Base-by-base conservation (phyloP, 495 filamentous ascomycete genomes). In the Neurospora sublineolata region DNA sequence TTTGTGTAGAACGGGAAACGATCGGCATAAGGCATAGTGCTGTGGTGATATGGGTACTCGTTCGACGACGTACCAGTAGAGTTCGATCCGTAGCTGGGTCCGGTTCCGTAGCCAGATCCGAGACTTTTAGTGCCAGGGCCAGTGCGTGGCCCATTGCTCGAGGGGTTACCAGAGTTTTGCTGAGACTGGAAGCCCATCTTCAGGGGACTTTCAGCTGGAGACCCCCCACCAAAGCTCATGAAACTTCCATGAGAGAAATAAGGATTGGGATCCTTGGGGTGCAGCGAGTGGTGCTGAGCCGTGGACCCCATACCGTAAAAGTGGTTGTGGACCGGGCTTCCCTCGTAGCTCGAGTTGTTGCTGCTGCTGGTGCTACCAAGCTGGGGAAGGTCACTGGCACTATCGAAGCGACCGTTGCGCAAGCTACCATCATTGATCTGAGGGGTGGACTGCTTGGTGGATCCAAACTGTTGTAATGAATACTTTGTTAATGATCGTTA, bases 371-470 rank as follows among this genome's bases (percentile, higher is more conserved):
- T 75, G 60, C 74, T 73, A 9, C 27, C 52, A 10, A 64, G 52
- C 37, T 77, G 76, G 36, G 76, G 70, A 42, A 33, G 38, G 18
- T 81, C 80, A 38, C 80, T 79, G 9, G 74, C 68, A 11, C 80
- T 80, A 70, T 84, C 82, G 40, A 75, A 79, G 60, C 76, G 79
- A 40, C 76, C 76, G 33, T 37, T 74, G 10, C 69, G 74, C 38
- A 80, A 52, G 37, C 78, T 72, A 44, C 80, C 80, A 23, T 82
- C 76, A 44, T 79, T 82, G 70, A 74, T 33, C 37, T 79, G 78
- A 36, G 81, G 79, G 72, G 76, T 80, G 6, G 80, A 77, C 37
- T 80, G 82, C 77, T 85, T 84, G 58, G 83, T 84, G 42, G 83
- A 79, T 18, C 82, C 79, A 75, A 83, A 85, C 83, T 85, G 73